A percentile compares a stretch with the other conserved stretches of the same genome.
These are phyloP conservation scores for Onygenales sp. DNA, from an alignment of 2,329 filamentous ascomycete species.

Conservation along the genomic window DNA sequence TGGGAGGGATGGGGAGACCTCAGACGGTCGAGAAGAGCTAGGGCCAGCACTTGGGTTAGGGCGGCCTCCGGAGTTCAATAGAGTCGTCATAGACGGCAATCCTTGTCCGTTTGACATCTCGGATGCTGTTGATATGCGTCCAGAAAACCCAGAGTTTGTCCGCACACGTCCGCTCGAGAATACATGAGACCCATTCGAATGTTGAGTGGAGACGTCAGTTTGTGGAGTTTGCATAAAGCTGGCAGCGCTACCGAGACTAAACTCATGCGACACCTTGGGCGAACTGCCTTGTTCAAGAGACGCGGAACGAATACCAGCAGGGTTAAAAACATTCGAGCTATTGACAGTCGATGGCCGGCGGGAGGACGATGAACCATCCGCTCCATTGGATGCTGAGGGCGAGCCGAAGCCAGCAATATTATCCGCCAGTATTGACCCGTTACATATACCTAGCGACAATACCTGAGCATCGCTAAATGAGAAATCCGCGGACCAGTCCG, in stretches of 20 bases:
- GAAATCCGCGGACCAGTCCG: slow-evolving; percentile 70
- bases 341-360: slow-evolving; percentile 42
- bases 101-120: slow-evolving; percentile 44
- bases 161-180: slow-evolving; percentile 36
- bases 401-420: slow-evolving; percentile 52
- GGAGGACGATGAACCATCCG: slow-evolving; percentile 28
- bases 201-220: slow-evolving; percentile 23
- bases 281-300: slow-evolving; percentile 54
- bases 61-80: slow-evolving; percentile 33
- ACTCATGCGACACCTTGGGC: slow-evolving; percentile 57
- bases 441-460: slow-evolving; percentile 64
- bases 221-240: slow-evolving; percentile 55
- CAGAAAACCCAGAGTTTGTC: slow-evolving; percentile 46
- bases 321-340: slow-evolving; percentile 33
- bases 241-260: slow-evolving; percentile 48
- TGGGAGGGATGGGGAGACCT: slow-evolving; percentile 29
- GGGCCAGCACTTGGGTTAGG: slow-evolving; percentile 26
- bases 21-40: slow-evolving; percentile 25
- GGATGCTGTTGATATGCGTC: slow-evolving; percentile 43
- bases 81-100: slow-evolving; percentile 36
- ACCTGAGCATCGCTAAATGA: slow-evolving; percentile 64
- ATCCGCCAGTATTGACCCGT: slow-evolving; percentile 56
- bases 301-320: slow-evolving; percentile 43
- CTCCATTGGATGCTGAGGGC: slow-evolving; percentile 33
- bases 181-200: slow-evolving; percentile 15